phyloP scores from a whole-genome alignment of 345 rosid species.

The Microcos paniculata region DNA sequence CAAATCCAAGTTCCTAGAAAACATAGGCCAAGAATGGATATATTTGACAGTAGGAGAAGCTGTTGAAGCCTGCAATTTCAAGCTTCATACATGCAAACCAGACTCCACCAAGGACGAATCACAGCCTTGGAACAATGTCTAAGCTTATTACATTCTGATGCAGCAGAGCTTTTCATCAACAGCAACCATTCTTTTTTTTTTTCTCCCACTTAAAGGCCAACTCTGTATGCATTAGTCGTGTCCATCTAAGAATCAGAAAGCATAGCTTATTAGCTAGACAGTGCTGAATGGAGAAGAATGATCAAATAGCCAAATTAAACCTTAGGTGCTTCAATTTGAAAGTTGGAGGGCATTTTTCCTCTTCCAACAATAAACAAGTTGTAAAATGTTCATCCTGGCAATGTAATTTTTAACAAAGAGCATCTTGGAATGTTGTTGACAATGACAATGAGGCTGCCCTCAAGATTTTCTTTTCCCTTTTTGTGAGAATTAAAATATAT shows the following conservation, averaged over 20 bases:
- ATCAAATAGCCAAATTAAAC: not conserved
- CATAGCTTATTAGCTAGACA: not conserved
- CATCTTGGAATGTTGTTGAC: constrained; percentile 1
- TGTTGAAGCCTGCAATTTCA: constrained; percentile 73
- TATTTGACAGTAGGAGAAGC: constrained; percentile 87
- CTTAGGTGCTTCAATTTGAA: constrained; percentile 4
- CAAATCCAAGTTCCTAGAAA: constrained; percentile 64
- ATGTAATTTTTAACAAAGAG: constrained; percentile 5
- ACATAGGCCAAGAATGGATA: constrained; percentile 76
- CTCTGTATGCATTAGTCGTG: not conserved
- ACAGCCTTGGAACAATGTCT: constrained; percentile 42
- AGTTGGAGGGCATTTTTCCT: constrained; percentile 21
- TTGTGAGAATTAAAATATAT: no score
- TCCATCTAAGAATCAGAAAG: constrained; percentile 10
- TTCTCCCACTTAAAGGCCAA: not conserved
- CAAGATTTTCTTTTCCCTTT: not conserved
- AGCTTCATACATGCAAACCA: constrained; percentile 60
- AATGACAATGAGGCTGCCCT: not conserved
- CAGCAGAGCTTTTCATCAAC: not conserved
- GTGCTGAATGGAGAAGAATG: not conserved
- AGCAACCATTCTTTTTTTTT: not conserved
- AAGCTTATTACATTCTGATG: not conserved
- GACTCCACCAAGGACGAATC: constrained; percentile 30
- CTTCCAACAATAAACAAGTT: constrained; percentile 21
- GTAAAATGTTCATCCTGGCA: not conserved